Conservation (phyloP, 1,284 basidiomycete genomes). For the Sporisorium scitamineum region DNA sequence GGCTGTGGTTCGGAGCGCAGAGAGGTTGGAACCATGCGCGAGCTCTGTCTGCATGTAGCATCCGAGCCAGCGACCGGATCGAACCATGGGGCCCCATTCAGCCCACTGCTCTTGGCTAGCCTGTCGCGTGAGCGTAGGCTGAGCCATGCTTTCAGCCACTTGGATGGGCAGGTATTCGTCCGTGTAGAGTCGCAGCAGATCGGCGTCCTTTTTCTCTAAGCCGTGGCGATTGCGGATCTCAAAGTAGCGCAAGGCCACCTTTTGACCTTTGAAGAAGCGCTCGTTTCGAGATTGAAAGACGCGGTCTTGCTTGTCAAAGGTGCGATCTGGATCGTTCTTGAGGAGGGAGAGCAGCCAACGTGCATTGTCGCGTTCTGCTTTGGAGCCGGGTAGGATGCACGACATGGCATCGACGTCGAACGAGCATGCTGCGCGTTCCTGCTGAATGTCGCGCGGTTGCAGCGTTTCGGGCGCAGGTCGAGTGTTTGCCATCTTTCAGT, state of each 20-base stretch:
- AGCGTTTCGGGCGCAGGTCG: conserved; percentile 49
- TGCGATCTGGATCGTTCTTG: conserved; percentile 46
- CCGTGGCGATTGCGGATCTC: conserved; percentile 56
- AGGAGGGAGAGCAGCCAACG: conserved; percentile 54
- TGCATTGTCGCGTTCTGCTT: conserved; percentile 44
- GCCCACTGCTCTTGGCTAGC: conserved; percentile 54
- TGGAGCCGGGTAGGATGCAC: conserved; percentile 53
- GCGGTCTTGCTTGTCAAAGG: conserved; percentile 52
- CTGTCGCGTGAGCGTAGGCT: conserved; percentile 55
- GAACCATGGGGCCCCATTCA: conserved; percentile 49
- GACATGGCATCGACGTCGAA: conserved; percentile 55
- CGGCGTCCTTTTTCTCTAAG: conserved; percentile 56
- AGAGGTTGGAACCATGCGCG: conserved; percentile 58
- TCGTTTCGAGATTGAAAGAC: conserved; percentile 57
- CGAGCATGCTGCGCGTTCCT: conserved; percentile 48
- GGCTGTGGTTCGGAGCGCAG: conserved; percentile 55
- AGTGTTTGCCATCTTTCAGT: conserved; percentile 18
- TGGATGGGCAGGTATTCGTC: conserved; percentile 61
- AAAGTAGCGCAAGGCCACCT: conserved; percentile 54
- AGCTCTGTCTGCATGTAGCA: conserved; percentile 63
- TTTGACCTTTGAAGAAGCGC: conserved; percentile 53
- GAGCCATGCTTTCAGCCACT: conserved; percentile 59
- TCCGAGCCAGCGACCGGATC: conserved; percentile 50
- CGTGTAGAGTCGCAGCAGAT: conserved; percentile 52
- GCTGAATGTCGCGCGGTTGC: conserved; percentile 47